These are phyloP conservation scores for Globisporangium parvum DNA, from an alignment of 352 stramenopile species.

Conservation along the genomic window DNA sequence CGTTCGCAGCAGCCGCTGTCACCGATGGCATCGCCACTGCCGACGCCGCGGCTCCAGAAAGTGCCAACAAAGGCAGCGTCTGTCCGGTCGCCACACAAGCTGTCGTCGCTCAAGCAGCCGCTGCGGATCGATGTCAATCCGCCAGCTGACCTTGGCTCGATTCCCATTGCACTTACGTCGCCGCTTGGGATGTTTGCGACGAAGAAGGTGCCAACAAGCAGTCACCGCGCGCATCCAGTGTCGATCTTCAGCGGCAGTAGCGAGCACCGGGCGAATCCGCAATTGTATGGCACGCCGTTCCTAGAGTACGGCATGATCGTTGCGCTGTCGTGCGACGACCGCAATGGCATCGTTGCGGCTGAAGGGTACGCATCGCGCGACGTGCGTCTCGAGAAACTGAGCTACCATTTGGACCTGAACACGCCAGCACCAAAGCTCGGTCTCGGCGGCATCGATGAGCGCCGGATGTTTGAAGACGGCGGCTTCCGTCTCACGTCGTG, in stretches of 20 bases:
- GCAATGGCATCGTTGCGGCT: conserved; percentile 39
- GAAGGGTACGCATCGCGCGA: conserved; percentile 53
- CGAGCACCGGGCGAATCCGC: conserved; percentile 19
- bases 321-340: conserved; percentile 53
- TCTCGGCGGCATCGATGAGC: conserved; percentile 36
- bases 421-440: conserved; percentile 30
- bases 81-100: conserved; percentile 5
- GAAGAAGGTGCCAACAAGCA: conserved; percentile 30
- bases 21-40: conserved; percentile 1
- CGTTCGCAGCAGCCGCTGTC: not conserved
- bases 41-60: conserved; percentile 3
- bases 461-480: conserved; percentile 27
- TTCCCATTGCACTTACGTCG: conserved; percentile 25
- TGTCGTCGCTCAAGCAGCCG: conserved; percentile 17
- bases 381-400: conserved; percentile 51
- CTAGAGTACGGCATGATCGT: conserved; percentile 71
- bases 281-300: conserved; percentile 32
- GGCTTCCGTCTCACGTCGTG: conserved; percentile 37
- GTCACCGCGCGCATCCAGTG: conserved; percentile 26
- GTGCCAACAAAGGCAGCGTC: conserved; percentile 6
- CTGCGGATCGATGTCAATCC: conserved; percentile 45
- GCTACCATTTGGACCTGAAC: conserved; percentile 19
- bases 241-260: conserved; percentile 23
- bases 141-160: conserved; percentile 9
- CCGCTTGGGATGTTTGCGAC: conserved; percentile 40